phyloP scores from a whole-genome alignment of 306 rosid genomes.

The Herpetospermum pedunculosum region DNA sequence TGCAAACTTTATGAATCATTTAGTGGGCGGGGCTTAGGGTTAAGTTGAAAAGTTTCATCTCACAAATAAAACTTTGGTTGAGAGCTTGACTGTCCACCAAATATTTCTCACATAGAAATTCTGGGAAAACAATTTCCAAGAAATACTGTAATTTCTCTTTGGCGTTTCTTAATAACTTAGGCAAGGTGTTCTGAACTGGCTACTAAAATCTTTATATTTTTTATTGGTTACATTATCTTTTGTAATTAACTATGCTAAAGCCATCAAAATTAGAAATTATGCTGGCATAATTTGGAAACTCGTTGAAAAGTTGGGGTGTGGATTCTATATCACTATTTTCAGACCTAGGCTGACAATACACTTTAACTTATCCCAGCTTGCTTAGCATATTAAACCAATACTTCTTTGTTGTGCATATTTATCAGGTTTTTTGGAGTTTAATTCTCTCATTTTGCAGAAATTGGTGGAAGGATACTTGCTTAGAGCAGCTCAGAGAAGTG shows the following conservation, averaged over 20 bases:
- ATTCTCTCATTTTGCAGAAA: slow-evolving; percentile 41
- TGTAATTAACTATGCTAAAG: neutral
- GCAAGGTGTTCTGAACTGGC: neutral
- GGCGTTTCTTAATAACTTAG: neutral
- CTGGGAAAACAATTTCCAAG: neutral
- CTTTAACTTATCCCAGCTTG: neutral
- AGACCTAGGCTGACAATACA: neutral
- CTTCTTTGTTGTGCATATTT: neutral
- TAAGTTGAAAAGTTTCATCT: neutral
- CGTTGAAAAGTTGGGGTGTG: neutral
- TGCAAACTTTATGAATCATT: neutral
- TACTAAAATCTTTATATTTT: neutral
- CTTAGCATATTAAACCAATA: neutral
- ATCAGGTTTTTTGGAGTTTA: neutral
- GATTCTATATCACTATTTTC: neutral
- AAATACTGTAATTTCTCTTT: neutral
- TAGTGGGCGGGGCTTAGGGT: neutral
- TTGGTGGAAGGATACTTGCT: slow-evolving; percentile 94
- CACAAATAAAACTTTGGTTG: neutral
- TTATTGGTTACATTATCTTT: neutral
- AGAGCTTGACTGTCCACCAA: neutral
- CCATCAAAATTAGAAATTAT: neutral
- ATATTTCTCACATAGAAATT: neutral
- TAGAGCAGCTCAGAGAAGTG: slow-evolving; percentile 92
- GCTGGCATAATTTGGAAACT: neutral